Percentiles rank a stretch among this genome's conserved stretches.
These are phyloP conservation scores for Aspergillus steynii DNA, from an alignment of 495 filamentous ascomycete species.

Conservation along the genomic window DNA sequence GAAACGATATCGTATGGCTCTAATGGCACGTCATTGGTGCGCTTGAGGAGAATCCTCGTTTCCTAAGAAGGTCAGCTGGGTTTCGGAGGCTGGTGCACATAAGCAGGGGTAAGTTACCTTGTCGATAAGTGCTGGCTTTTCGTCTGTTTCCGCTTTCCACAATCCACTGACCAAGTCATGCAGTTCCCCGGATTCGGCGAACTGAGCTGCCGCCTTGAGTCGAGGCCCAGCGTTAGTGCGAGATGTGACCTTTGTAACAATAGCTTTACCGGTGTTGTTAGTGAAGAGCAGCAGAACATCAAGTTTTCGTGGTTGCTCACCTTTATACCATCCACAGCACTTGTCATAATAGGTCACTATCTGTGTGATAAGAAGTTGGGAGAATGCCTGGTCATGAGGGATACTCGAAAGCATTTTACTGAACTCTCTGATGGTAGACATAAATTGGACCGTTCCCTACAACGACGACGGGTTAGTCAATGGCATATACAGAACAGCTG, in stretches of 20 bases:
- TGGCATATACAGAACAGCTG: not conserved
- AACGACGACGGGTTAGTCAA: constrained; percentile 8
- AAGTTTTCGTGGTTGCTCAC: constrained; percentile 28
- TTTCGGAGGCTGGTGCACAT: not conserved
- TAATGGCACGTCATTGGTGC: constrained; percentile 62
- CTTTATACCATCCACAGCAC: constrained; percentile 87
- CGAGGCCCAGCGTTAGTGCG: constrained; percentile 40
- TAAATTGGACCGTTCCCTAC: constrained; percentile 82
- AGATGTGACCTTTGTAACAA: constrained; percentile 44
- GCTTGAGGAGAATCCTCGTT: constrained; percentile 62
- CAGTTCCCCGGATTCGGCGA: constrained; percentile 69
- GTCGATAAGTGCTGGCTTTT: constrained; percentile 41
- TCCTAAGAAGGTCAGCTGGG: constrained; percentile 48
- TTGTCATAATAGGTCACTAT: constrained; percentile 89
- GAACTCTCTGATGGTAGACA: constrained; percentile 80
- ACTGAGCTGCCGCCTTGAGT: constrained; percentile 70
- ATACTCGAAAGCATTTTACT: constrained; percentile 94
- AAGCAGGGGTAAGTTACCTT: constrained; percentile 29
- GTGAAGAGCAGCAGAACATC: not conserved
- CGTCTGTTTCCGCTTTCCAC: constrained; percentile 45
- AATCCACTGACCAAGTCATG: constrained; percentile 64
- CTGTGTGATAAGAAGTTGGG: constrained; percentile 83
- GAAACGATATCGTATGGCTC: constrained; percentile 80
- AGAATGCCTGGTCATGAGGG: constrained; percentile 95
- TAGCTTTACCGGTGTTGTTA: constrained; percentile 27